Evolutionary conservation across 2,329 filamentous ascomycete genomes (phyloP), one percentile per base, ranked within the genome.

Genomic region (Arthroderma uncinatum): DNA sequence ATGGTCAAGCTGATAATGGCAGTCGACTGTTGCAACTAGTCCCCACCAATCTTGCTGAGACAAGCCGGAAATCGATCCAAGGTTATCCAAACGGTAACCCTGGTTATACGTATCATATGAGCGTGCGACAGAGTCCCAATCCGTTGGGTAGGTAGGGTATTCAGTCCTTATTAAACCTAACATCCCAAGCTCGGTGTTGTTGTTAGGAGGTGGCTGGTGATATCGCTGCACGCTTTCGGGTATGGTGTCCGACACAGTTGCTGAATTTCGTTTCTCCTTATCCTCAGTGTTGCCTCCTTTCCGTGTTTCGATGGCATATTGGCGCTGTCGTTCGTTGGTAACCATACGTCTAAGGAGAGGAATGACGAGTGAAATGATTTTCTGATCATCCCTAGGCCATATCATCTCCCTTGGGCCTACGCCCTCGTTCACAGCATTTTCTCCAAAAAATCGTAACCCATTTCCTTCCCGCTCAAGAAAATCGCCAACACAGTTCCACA

Each of bases 301-400:
- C 40, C 79, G 72, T 1, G 77, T 79, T 65, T 80, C 78, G 30
- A 80, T 76, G 1, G 79, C 79, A 65, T 82, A 82, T 63, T 78
- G 73, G 37, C 79, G 71, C 63, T 82, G 79, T 23, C 79, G 72
- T 64, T 82, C 80, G 58, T 82, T 82, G 14, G 79, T 82, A 10
- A 82, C 79, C 78, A 82, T 81, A 23, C 79, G 72, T 57, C 79
- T 68, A 58, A 82, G 69, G 48, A 82, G 65, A 10, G 79, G 79
- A 60, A 79, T 81, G n/a, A 81, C 76, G 21, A 80, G 67, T n/a
- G 75, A 73, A 40, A 82, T 78, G 53, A 82, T 79, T 59, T 77
- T 76, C 57, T 79, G 77, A 53, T 74, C 74, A 61, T 82, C 78
- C 50, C 72, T 70, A 2, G 80, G 79, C 79, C 79, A 82, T 12